Conservation (phyloP, 2,329 filamentous ascomycete genomes). For the Fusarium aywerte region DNA sequence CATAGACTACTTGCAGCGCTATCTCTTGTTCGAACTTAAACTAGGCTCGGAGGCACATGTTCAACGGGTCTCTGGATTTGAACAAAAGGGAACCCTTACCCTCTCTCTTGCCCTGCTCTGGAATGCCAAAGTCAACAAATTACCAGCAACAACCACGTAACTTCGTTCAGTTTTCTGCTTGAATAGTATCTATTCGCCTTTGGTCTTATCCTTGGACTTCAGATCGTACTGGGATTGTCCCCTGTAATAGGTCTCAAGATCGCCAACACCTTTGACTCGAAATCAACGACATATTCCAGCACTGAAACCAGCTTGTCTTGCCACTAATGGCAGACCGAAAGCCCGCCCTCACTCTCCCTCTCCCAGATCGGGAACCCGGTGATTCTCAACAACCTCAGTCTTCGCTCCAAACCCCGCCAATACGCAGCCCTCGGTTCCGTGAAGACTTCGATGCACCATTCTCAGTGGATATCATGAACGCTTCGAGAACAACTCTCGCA, state of each 20-base stretch:
- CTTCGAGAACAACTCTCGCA: slow-evolving; percentile 45
- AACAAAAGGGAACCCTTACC: slow-evolving; percentile 36
- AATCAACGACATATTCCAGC: slow-evolving; percentile 2
- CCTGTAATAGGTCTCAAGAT: slow-evolving; percentile 18
- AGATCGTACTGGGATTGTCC: background rate
- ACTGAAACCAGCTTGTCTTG: slow-evolving; percentile 30
- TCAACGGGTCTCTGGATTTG: slow-evolving; percentile 26
- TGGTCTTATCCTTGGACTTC: slow-evolving; percentile 5
- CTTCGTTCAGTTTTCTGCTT: slow-evolving; percentile 10
- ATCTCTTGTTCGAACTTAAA: slow-evolving; percentile 29
- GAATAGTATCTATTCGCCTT: background rate
- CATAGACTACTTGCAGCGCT: slow-evolving; percentile 35
- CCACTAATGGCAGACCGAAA: slow-evolving; percentile 45
- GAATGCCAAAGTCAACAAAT: slow-evolving; percentile 33
- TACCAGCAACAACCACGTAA: slow-evolving; percentile 8
- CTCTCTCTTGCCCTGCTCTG: slow-evolving; percentile 19
- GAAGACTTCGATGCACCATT: slow-evolving; percentile 55
- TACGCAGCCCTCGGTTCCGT: slow-evolving; percentile 50
- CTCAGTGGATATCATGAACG: slow-evolving; percentile 50
- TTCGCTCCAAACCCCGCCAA: slow-evolving; percentile 35
- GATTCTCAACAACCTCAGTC: slow-evolving; percentile 38
- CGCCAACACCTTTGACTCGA: background rate
- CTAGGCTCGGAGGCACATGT: slow-evolving; percentile 39
- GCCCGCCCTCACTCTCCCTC: slow-evolving; percentile 45
- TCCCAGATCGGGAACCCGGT: slow-evolving; percentile 39